phyloP scores from a whole-genome alignment of 169 alveolate genomes.

The Eimeria acervulina region DNA sequence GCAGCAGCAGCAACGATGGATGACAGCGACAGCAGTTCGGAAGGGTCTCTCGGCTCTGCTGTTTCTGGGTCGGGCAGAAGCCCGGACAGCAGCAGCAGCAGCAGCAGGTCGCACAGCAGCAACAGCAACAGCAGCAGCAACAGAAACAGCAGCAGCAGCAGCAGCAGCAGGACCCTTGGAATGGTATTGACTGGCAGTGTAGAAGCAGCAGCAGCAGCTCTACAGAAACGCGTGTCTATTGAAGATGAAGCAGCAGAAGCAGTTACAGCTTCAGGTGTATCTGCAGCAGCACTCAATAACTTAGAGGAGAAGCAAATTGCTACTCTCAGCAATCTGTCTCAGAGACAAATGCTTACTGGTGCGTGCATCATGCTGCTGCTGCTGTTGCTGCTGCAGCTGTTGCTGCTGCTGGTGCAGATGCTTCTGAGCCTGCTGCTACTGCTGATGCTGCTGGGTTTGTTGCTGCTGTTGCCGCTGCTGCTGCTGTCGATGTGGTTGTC shows the following conservation, averaged over 20 bases:
- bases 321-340: background rate
- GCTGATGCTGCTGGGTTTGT: too few species aligned
- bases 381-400: too few species aligned
- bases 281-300: background rate
- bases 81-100: too few species aligned
- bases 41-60: slow-evolving; percentile 9
- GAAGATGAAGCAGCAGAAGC: background rate
- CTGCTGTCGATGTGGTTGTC: background rate
- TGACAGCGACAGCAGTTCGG: slow-evolving; percentile 22
- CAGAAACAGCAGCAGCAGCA: slow-evolving; percentile 9
- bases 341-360: background rate
- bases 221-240: background rate
- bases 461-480: slow-evolving; percentile 4
- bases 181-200: background rate
- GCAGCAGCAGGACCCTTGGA: background rate
- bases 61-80: background rate
- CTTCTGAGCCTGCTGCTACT: background rate
- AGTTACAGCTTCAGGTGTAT: background rate
- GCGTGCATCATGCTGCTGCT: too few species aligned
- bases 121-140: background rate
- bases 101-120: too few species aligned
- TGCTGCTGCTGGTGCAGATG: background rate
- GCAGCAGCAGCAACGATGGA: slow-evolving; percentile 26
- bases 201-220: slow-evolving; percentile 13
- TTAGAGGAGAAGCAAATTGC: background rate